Conservation (phyloP, 2,329 filamentous ascomycete species). For the Aspergillus sp. region DNA sequence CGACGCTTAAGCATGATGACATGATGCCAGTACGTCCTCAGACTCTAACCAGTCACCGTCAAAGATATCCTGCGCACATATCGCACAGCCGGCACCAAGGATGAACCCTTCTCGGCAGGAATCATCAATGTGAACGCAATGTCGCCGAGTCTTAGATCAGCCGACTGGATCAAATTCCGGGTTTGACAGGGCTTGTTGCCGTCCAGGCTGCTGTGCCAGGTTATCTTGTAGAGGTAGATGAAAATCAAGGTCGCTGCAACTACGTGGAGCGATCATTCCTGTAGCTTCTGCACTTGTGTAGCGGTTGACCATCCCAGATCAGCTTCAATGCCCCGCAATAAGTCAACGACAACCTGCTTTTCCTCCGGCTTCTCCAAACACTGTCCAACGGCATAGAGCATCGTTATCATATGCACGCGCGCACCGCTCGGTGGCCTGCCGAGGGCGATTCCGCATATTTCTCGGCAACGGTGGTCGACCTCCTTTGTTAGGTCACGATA, state of each 20-base stretch:
- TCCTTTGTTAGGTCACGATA: conserved; percentile 59
- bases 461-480: conserved; percentile 56
- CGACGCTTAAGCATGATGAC: no score
- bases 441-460: conserved; percentile 60
- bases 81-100: no score
- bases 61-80: no score
- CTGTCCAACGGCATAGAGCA: conserved; percentile 61
- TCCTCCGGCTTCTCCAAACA: conserved; percentile 55
- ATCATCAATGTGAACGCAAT: no score
- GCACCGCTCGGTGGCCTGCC: conserved; percentile 57
- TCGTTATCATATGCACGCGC: conserved; percentile 58
- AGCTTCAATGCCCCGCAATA: conserved; percentile 58
- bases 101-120: no score
- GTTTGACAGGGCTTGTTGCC: no score
- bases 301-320: conserved; percentile 63
- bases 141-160: no score
- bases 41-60: no score
- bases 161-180: no score
- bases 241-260: background rate
- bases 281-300: conserved; percentile 53
- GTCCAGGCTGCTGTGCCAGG: background rate
- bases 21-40: no score
- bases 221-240: background rate
- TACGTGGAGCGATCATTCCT: conserved; percentile 10
- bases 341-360: conserved; percentile 53